Base-by-base conservation (phyloP, 73 alveolate species). In the Stentor coeruleus region DNA sequence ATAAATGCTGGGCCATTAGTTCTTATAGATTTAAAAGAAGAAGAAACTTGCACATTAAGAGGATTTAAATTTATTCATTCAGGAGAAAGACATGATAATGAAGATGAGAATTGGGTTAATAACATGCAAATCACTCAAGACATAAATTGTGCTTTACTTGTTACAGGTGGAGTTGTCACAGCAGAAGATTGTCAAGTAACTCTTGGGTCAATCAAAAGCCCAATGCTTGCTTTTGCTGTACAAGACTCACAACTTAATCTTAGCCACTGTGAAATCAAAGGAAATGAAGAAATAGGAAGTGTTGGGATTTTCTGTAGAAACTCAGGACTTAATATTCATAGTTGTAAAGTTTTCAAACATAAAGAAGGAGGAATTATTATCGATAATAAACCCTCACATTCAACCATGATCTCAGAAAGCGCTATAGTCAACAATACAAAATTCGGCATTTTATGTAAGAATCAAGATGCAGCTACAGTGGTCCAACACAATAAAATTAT, bases 401-500 rank as follows among this genome's bases (percentile, higher is more conserved):
- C 28, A 20, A 37, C 39, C 38, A 20, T 39, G 14, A 86, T 91
- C 58, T 36, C 88, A 31, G 91, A 91, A 74, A 59, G 91, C 39
- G 90, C 84, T 75, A 89, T 91, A 35, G 74, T 59, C 40, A 74
- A 91, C 42, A 87, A 92, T 55, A 88, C 81, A 35, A 49, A 42
- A 3, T 91, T 86, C 11, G 97, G 95, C 0, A 59, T 91, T 3
- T 84, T 89, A 73, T 74, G 93, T 49, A 72, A 89, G 86, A 94
- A 94, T 0, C 85, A 59, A 3, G 91, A 91, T 40, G 84, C 94
- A 37, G 75, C 83, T 59, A 86, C 89, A 20, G 66, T 57, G 28
- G 36, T 91, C 55, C 83, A 84, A 30, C 59, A 93, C 3, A 59
- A 59, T 6, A 89, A 86, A 38, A 84, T 91, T 15, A 87, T 81